Percentiles rank a stretch among this genome's conserved stretches.
Conservation (phyloP, 352 stramenopile species). For the Pythium utonaiense region DNA sequence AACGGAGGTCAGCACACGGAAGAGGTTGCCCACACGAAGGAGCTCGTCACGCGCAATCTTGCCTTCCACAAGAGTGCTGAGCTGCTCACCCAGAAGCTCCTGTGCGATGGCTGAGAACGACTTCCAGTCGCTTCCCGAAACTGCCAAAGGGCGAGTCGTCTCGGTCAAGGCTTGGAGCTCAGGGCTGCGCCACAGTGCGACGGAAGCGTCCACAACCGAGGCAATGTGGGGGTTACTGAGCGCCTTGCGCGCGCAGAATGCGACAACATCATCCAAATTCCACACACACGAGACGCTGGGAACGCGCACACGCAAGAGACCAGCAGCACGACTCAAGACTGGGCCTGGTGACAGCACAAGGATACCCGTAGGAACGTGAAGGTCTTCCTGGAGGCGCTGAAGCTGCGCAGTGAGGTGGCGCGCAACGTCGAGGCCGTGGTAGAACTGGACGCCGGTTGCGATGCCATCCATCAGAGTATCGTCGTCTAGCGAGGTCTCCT, state of each 20-base stretch:
- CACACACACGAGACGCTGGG: conserved; percentile 36
- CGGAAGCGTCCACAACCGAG: conserved; percentile 30
- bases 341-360: conserved; percentile 42
- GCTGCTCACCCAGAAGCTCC: conserved; percentile 19
- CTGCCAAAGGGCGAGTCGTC: neutral
- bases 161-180: conserved; percentile 9
- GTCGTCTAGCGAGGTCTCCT: conserved; percentile 12
- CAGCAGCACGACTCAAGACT: conserved; percentile 32
- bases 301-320: conserved; percentile 38
- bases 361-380: conserved; percentile 36
- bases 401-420: conserved; percentile 43
- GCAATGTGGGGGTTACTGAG: conserved; percentile 36
- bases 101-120: conserved; percentile 27
- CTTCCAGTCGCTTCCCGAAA: conserved; percentile 24
- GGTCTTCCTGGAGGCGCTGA: conserved; percentile 22
- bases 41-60: conserved; percentile 35
- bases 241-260: conserved; percentile 41
- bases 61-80: conserved; percentile 26
- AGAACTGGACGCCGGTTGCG: conserved; percentile 19
- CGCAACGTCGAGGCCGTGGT: conserved; percentile 54
- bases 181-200: conserved; percentile 34
- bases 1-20: conserved; percentile 34
- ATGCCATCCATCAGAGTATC: conserved; percentile 15
- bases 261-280: conserved; percentile 46
- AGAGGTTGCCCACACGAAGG: conserved; percentile 40